Percentiles rank a stretch among this genome's conserved stretches.
Evolutionary conservation across 129 eudicot genomes (phyloP).

Genomic region (Erigeron canadensis): DNA sequence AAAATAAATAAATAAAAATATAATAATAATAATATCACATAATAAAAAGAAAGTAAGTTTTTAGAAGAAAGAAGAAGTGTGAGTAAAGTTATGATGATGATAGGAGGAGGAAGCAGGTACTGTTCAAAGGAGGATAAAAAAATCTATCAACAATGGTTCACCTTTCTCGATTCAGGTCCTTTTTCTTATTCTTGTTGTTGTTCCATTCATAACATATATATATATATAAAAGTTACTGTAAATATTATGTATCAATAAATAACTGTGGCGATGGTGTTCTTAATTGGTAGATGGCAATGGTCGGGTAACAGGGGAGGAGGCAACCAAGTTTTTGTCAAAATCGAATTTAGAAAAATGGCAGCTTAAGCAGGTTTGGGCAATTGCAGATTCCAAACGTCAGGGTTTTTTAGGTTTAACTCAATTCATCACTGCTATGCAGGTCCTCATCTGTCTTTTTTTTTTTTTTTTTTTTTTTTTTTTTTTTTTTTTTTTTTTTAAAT

Average conservation of each 20-base stretch:
- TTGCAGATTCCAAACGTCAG: conserved; percentile 86
- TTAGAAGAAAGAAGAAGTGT: no score
- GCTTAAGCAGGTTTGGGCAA: conserved; percentile 97
- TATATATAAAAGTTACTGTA: background rate
- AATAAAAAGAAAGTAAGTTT: no score
- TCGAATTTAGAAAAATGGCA: conserved; percentile 58
- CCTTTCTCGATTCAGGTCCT: conserved; percentile 81
- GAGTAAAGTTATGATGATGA: no score
- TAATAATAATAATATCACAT: no score
- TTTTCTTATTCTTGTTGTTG: no score
- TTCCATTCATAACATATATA: background rate
- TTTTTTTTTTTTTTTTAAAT: background rate
- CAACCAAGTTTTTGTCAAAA: conserved; percentile 65
- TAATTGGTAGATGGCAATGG: conserved; percentile 69
- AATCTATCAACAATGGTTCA: conserved; percentile 81
- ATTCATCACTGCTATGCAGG: conserved; percentile 94
- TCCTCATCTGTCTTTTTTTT: background rate
- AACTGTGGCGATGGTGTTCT: background rate
- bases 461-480: background rate
- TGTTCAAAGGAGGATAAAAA: conserved; percentile 63
- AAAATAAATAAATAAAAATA: no score
- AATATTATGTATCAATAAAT: background rate
- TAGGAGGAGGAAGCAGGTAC: no score
- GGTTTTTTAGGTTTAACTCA: conserved; percentile 79
- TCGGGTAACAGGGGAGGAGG: conserved; percentile 72